phyloP scores from a whole-genome alignment of 495 filamentous ascomycete species.

The Poronia punctata region DNA sequence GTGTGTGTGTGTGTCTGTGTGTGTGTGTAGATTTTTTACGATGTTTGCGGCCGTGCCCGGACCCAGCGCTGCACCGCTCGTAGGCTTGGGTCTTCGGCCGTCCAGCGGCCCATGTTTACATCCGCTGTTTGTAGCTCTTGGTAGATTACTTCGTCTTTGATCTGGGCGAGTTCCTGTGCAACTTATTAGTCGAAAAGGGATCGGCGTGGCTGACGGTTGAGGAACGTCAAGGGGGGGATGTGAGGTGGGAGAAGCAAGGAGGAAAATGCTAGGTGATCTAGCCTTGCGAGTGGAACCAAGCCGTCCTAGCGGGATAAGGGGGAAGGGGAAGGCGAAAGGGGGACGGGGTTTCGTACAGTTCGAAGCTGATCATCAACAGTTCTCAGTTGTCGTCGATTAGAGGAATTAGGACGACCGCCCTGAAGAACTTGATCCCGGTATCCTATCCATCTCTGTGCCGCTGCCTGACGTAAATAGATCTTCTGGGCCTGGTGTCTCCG shows the following conservation, averaged over 20 bases:
- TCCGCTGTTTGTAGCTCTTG: slow-evolving; percentile 59
- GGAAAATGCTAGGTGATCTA: background rate
- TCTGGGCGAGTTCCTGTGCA: slow-evolving; percentile 56
- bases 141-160: slow-evolving; percentile 62
- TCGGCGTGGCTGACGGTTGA: background rate
- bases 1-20: too few relatives aligned
- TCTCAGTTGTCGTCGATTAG: slow-evolving; percentile 53
- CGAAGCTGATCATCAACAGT: slow-evolving; percentile 52
- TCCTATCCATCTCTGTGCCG: slow-evolving; percentile 74
- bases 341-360: slow-evolving; percentile 44
- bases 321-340: slow-evolving; percentile 1
- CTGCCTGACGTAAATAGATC: slow-evolving; percentile 72
- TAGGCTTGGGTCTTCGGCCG: slow-evolving; percentile 60
- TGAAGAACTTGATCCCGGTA: slow-evolving; percentile 60
- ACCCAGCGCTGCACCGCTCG: slow-evolving; percentile 46
- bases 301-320: background rate
- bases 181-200: slow-evolving; percentile 9
- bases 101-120: slow-evolving; percentile 63
- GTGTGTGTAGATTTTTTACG: slow-evolving; percentile 11
- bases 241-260: background rate
- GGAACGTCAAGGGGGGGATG: background rate
- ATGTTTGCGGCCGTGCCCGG: slow-evolving; percentile 31
- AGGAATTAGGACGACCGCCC: slow-evolving; percentile 52
- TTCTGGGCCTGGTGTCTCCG: slow-evolving; percentile 80
- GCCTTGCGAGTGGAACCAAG: background rate